Evolutionary conservation across 768 basidiomycete genomes (phyloP).

Genomic region (Tylopilus rubrobrunneus): DNA sequence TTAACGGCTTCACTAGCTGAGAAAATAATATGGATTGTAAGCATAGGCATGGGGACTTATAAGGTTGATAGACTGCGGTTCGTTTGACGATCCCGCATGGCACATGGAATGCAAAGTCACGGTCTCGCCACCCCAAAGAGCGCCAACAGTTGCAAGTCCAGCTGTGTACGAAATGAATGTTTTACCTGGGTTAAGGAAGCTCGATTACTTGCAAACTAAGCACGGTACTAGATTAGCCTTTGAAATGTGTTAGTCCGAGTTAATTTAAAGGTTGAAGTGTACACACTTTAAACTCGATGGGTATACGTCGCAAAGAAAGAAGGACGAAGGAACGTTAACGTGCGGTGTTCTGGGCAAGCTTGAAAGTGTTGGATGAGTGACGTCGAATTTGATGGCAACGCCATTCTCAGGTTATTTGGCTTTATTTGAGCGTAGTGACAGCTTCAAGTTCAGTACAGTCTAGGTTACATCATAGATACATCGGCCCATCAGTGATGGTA

Average conservation of each 20-base stretch:
- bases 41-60: neutral
- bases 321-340: slow-evolving; percentile 9
- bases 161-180: neutral
- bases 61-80: neutral
- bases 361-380: neutral
- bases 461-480: too few relatives aligned
- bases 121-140: neutral
- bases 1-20: neutral
- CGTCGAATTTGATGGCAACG: neutral
- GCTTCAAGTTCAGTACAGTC: too few relatives aligned
- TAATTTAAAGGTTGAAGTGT: neutral
- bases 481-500: too few relatives aligned
- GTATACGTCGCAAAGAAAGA: neutral
- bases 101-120: neutral
- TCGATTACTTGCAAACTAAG: neutral
- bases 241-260: neutral
- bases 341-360: neutral
- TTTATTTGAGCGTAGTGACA: neutral
- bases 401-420: neutral
- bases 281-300: slow-evolving; percentile 1
- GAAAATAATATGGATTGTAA: slow-evolving; percentile 4
- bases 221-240: neutral
- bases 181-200: slow-evolving; percentile 9
- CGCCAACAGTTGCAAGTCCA: neutral
- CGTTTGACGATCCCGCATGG: neutral